Base-by-base conservation (phyloP, 2,329 filamentous ascomycete genomes). In the Aureobasidium zeae region DNA sequence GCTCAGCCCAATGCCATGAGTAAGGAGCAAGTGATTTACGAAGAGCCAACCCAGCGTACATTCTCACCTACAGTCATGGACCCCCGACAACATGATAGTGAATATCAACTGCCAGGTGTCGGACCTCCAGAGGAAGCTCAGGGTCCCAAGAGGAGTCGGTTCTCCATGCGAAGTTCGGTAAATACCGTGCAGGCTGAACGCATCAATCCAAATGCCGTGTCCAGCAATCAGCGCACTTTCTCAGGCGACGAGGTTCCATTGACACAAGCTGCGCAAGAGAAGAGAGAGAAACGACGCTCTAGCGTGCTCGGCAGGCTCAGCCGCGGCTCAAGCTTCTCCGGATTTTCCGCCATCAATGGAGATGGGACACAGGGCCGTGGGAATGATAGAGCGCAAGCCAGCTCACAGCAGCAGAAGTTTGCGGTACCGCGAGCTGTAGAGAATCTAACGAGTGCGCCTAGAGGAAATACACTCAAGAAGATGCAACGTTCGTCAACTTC, bases 31-130 rank as follows among this genome's bases (percentile, higher is more conserved):
- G 22, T 43, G 4, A 43, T 43, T 13, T 30, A 34, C 5, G 39
- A 43, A 19, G 39, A 43, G 17, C 21, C 39, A 11, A 5, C 15
- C 4, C 21, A 26, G 10, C 21, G 30, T 2, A 16, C 24, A 4
- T 31, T 47, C 21, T 30, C 36, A 5, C 30, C 45, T 4, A 39
- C 49, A 25, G 49, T 51, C 7, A 48, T 47, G 26, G 44, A 52
- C 34, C 63, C 69, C 11, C 63, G 63, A 24, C 57, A 63, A 1
- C 64, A 66, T 13, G 58, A 58, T 10, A 59, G 56, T n/a, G 65
- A 69, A 34, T 64, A 61, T 47, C 58, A 64, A 7, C 49, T 62
- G 11, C 54, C 61, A 7, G 60, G 61, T 3, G 59, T 63, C 13
- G 63, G 57, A 4, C 62, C 63, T 11, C 58, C 61, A 6, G 33